Base-by-base conservation (phyloP, 768 basidiomycete species). In the Rhizopogon rudus region DNA sequence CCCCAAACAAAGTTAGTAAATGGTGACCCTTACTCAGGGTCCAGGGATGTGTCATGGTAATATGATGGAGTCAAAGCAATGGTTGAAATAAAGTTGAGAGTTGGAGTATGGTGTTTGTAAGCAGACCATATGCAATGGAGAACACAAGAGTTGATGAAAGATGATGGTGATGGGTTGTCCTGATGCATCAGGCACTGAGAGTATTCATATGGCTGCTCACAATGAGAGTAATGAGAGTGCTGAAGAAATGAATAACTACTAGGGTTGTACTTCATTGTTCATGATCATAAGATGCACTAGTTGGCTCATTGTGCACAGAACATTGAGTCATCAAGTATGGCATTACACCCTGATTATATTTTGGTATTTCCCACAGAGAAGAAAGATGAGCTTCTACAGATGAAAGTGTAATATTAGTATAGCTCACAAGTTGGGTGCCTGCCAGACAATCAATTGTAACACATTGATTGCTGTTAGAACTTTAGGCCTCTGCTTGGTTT, bases 371-470 rank as follows among this genome's bases (percentile, higher is more conserved):
- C 80, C 80, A 40, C 20, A 57, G 1, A n/a, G 25, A 44, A 25
- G 58, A 43, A 17, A 40, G 20, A 52, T 40, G 17, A 10, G 51
- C 13, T n/a, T 45, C 7, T n/a, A 25, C 25, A 40, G n/a, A n/a
- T 41, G 31, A 45, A 44, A 53, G 12, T 2, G 49, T 2, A 2
- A 16, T 17, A 44, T 29, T 14, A 42, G 29, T 20, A 31, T 40
- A 20, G 68, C 74, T 29, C 52, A 78, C 81, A 75, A 58, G 39
- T 82, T 81, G 0, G 75, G 71, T 0, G 66, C 73, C 51, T 82
- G 80, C 0, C 79, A 72, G 2, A 83, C 57, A 9, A 83, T 70
- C 1, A 82, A 63, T 46, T 83, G 80, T 0, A 82, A 53, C 1
- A 83, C 60, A 40, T 78, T 82, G 0, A 73, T 70, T 0, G 79